Percentiles rank a stretch among this genome's conserved stretches.
phyloP scores from a whole-genome alignment of 441 rosid genomes.

The Populus hybrid region DNA sequence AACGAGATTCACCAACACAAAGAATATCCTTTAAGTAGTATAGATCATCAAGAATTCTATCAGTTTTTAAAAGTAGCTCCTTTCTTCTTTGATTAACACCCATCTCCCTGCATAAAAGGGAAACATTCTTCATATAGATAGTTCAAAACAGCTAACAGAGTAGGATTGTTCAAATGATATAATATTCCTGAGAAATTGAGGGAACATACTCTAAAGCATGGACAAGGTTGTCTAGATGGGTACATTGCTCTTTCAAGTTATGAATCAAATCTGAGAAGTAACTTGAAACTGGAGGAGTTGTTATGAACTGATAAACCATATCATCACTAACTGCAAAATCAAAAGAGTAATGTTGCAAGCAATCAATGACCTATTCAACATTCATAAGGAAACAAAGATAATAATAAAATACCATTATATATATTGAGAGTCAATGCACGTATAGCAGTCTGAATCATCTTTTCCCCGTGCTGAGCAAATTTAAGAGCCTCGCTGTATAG shows the following conservation, averaged over 20 bases:
- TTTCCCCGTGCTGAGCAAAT: constrained; percentile 67
- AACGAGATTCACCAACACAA: constrained; percentile 41
- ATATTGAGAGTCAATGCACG: constrained; percentile 67
- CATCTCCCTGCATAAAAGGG: constrained; percentile 39
- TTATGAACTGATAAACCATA: constrained; percentile 49
- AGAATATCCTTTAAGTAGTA: constrained; percentile 70
- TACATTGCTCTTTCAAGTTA: constrained; percentile 48
- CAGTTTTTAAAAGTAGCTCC: constrained; percentile 43
- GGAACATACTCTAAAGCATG: constrained; percentile 39
- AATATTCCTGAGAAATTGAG: constrained; percentile 15
- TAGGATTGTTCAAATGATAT: constrained; percentile 12
- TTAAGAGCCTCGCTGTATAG: constrained; percentile 61
- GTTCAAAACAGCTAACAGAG: constrained; percentile 10
- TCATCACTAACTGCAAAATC: constrained; percentile 61
- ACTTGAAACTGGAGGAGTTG: constrained; percentile 55
- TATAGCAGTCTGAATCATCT: constrained; percentile 79
- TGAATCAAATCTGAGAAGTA: constrained; percentile 60
- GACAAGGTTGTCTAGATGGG: constrained; percentile 45
- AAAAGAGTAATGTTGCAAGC: constrained; percentile 26
- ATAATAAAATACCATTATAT: constrained; percentile 46
- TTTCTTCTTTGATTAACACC: constrained; percentile 28
- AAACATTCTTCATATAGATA: constrained; percentile 10
- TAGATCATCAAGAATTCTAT: constrained; percentile 60
- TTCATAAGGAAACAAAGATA: constrained; percentile 13
- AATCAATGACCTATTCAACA: constrained; percentile 12